A percentile compares a stretch with the other conserved stretches of the same genome.
phyloP scores from a whole-genome alignment of 192 early-diverging fungal genomes.

The Mortierella claussenii region DNA sequence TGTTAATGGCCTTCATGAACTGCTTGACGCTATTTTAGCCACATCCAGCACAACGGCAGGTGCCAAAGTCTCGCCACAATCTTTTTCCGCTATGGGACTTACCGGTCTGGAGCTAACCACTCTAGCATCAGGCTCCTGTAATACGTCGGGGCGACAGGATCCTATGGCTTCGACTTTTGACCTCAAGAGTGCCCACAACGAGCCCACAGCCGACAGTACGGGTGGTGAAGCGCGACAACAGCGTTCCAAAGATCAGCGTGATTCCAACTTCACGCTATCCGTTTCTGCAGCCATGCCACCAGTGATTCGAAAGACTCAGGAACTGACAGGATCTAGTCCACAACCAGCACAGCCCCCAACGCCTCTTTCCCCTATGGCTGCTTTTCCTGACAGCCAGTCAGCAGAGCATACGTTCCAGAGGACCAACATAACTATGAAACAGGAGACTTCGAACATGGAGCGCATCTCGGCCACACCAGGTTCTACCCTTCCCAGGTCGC shows the following conservation, averaged over 20 bases:
- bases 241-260: constrained; percentile 7
- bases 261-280: background rate
- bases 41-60: too few relatives aligned
- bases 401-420: background rate
- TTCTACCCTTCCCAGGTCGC: too few relatives aligned
- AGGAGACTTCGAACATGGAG: background rate
- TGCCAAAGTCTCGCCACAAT: background rate
- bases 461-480: background rate
- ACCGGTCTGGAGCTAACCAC: background rate
- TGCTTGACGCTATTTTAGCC: background rate
- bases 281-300: background rate
- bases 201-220: too few relatives aligned
- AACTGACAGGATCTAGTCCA: background rate
- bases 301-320: too few relatives aligned
- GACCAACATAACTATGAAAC: constrained; percentile 1
- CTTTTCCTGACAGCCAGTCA: constrained; percentile 6
- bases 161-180: too few relatives aligned
- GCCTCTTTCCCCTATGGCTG: constrained; percentile 11
- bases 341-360: background rate
- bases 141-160: background rate
- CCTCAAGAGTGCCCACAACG: too few relatives aligned
- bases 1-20: background rate
- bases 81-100: background rate
- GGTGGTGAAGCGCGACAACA: constrained; percentile 2
- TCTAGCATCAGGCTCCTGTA: background rate